Conservation (phyloP, 2,329 filamentous ascomycete genomes). For the Fusarium coffeatum region DNA sequence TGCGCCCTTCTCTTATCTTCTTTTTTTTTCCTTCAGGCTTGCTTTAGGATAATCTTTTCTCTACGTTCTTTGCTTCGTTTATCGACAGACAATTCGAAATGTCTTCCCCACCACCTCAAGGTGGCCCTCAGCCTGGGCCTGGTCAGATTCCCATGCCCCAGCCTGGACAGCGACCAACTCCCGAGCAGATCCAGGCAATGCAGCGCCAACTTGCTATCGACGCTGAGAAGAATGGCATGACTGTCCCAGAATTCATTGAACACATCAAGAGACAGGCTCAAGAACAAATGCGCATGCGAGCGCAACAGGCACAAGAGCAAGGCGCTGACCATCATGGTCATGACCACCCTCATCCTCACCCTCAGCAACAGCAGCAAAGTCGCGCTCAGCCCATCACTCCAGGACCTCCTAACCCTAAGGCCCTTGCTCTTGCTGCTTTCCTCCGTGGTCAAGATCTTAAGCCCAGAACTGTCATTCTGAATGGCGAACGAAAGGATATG, state of each 20-base stretch:
- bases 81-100: constrained; percentile 37
- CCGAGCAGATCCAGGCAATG: constrained; percentile 87
- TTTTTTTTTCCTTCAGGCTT: constrained; percentile 14
- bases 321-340: constrained; percentile 47
- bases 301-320: constrained; percentile 57
- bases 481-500: constrained; percentile 98
- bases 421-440: constrained; percentile 89
- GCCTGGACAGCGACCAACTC: constrained; percentile 69
- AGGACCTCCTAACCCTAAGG: constrained; percentile 87
- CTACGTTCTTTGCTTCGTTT: constrained; percentile 24
- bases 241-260: constrained; percentile 84
- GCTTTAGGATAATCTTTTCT: constrained; percentile 26
- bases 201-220: constrained; percentile 85
- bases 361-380: constrained; percentile 45
- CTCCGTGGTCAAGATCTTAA: constrained; percentile 87
- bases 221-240: constrained; percentile 85
- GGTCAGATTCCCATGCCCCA: constrained; percentile 51
- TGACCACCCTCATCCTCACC: constrained; percentile 46
- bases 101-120: constrained; percentile 47
- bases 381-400: constrained; percentile 76
- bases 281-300: constrained; percentile 63
- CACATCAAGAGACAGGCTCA: constrained; percentile 69
- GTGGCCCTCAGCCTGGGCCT: constrained; percentile 44
- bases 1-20: constrained; percentile 15
- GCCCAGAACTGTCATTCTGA: constrained; percentile 88